A percentile compares a stretch with the other conserved stretches of the same genome.
Evolutionary conservation across 208 protist genomes (phyloP).

Genomic region (Acanthamoeba pearcei): DNA sequence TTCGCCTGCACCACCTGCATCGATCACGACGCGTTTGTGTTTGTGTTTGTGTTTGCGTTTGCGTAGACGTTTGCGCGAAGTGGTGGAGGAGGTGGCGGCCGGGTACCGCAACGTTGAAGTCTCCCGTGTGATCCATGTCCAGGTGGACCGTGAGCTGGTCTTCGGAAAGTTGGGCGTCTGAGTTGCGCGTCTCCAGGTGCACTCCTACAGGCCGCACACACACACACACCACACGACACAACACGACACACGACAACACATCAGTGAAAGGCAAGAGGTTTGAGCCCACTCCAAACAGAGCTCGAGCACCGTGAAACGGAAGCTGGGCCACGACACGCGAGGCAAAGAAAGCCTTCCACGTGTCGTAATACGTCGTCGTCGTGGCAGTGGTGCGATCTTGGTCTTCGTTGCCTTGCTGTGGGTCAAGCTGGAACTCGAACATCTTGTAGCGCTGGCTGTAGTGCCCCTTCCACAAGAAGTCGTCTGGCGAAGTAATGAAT

Average conservation of each 20-base stretch:
- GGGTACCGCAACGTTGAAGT: too few species aligned
- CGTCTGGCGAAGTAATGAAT: neutral
- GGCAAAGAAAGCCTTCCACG: neutral
- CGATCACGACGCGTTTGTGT: neutral
- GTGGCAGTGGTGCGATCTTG: too few species aligned
- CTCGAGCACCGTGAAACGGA: neutral
- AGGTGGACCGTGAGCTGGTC: too few species aligned
- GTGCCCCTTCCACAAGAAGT: neutral
- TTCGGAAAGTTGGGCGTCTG: too few species aligned
- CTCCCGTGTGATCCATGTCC: too few species aligned
- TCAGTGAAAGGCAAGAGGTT: too few species aligned
- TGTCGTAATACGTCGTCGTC: neutral
- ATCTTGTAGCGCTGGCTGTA: neutral
- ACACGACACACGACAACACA: too few species aligned
- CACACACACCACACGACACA: too few species aligned
- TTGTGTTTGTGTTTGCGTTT: neutral
- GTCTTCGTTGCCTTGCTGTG: neutral
- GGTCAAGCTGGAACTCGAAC: neutral
- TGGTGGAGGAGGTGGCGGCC: neutral
- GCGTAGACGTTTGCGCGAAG: neutral
- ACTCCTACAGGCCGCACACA: too few species aligned
- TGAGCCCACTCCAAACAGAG: too few species aligned
- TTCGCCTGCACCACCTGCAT: neutral
- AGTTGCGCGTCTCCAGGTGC: too few species aligned
- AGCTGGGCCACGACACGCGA: neutral